A percentile compares a stretch with the other conserved stretches of the same genome.
Conservation (phyloP, 2,329 filamentous ascomycete species). For the Epicoccum sorghinum region DNA sequence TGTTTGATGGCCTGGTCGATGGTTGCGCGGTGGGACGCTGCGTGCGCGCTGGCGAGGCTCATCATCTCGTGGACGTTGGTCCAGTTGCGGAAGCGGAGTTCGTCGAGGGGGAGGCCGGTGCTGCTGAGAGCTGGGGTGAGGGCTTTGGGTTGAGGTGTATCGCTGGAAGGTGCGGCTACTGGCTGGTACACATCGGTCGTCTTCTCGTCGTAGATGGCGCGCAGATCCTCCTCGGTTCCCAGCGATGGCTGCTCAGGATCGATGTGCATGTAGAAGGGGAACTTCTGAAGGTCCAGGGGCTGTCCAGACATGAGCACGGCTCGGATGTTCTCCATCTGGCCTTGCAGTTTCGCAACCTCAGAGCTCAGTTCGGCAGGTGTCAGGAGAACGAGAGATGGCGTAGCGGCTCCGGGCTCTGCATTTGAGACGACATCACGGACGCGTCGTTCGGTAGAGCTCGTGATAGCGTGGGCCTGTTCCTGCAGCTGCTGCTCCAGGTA, state of each 20-base stretch:
- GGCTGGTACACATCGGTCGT: constrained; percentile 50
- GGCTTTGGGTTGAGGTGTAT: constrained; percentile 5
- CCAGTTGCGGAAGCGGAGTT: constrained; percentile 59
- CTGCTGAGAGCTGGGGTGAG: constrained; percentile 26
- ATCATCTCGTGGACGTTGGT: constrained; percentile 55
- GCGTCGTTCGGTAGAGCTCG: constrained; percentile 15
- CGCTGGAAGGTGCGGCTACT: constrained; percentile 14
- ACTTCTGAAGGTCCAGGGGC: constrained; percentile 44
- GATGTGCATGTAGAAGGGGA: constrained; percentile 48
- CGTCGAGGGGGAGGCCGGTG: constrained; percentile 51
- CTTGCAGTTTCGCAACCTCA: constrained; percentile 29
- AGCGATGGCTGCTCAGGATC: constrained; percentile 30
- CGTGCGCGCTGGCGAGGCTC: constrained; percentile 40
- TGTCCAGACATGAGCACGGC: constrained; percentile 40
- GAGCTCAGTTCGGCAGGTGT: constrained; percentile 21
- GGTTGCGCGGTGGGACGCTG: constrained; percentile 11
- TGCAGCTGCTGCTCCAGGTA: constrained; percentile 37
- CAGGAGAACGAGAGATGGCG: constrained; percentile 12
- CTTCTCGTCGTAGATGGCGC: constrained; percentile 52
- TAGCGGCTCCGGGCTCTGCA: neutral
- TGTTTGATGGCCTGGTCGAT: constrained; percentile 21
- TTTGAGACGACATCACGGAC: neutral
- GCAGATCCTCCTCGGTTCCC: constrained; percentile 37
- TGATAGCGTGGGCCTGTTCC: constrained; percentile 34
- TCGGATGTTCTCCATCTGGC: constrained; percentile 35